Conservation (phyloP, 2,329 filamentous ascomycete species). For the Talaromyces sp. region DNA sequence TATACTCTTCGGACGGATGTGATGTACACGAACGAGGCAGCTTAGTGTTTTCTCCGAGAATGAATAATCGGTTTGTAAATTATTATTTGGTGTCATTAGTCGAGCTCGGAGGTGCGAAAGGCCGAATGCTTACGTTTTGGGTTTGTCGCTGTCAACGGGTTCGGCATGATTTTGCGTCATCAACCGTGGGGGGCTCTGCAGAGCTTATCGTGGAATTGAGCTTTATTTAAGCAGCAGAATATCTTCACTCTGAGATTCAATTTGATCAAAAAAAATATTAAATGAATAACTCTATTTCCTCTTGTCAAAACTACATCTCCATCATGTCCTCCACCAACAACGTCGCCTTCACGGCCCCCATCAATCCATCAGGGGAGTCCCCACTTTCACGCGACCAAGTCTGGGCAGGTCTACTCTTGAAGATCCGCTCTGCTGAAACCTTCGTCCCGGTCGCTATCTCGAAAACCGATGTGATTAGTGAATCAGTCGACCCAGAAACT, state of each 20-base stretch:
- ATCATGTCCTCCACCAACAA: conserved; percentile 34
- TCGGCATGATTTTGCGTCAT: too few species aligned
- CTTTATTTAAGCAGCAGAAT: too few species aligned
- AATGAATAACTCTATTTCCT: neutral
- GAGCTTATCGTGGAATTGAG: too few species aligned
- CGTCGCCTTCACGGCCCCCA: conserved; percentile 40
- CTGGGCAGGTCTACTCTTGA: conserved; percentile 38
- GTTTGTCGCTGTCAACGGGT: too few species aligned
- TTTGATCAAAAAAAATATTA: too few species aligned
- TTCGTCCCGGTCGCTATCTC: conserved; percentile 34
- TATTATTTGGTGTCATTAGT: too few species aligned
- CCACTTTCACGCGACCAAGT: conserved; percentile 39
- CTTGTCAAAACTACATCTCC: neutral
- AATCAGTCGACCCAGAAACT: conserved; percentile 20
- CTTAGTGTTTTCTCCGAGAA: too few species aligned
- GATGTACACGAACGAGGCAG: conserved; percentile 46
- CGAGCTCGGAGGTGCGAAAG: neutral
- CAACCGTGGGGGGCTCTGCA: too few species aligned
- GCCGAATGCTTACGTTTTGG: neutral
- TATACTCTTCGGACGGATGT: conserved; percentile 60
- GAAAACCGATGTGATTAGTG: conserved; percentile 31
- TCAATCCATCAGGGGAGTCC: conserved; percentile 37
- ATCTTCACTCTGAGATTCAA: too few species aligned
- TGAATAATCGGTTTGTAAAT: too few species aligned
- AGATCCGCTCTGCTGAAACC: conserved; percentile 33